These are phyloP conservation scores for Pharnaceum exiguum DNA, from an alignment of 148 eudicot genomes.

Conservation along the genomic window DNA sequence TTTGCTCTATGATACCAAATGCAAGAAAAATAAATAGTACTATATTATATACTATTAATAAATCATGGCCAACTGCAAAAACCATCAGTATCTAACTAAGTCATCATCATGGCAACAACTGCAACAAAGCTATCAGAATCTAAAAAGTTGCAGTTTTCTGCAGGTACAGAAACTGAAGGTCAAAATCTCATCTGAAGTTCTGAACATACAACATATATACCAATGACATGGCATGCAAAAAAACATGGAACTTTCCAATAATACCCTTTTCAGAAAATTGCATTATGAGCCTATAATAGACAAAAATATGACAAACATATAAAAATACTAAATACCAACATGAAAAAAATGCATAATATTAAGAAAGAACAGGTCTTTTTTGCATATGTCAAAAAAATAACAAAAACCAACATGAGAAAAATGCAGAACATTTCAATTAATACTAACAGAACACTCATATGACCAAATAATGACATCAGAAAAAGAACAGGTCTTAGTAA, in stretches of 20 bases:
- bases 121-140: constrained; percentile 3
- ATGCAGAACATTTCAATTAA: neutral
- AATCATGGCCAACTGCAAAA: neutral
- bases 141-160: constrained; percentile 15
- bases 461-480: no score
- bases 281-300: neutral
- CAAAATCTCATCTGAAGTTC: no score
- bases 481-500: neutral
- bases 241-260: neutral
- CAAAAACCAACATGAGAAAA: constrained; percentile 6
- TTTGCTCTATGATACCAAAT: neutral
- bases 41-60: neutral
- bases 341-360: neutral
- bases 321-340: constrained; percentile 1
- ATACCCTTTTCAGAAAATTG: constrained; percentile 9
- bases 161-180: neutral
- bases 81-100: neutral
- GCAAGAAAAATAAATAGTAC: neutral
- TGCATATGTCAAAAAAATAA: neutral
- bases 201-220: no score
- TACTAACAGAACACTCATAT: no score
- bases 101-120: neutral
- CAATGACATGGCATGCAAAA: neutral
- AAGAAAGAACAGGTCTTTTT: no score
- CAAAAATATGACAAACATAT: neutral